Evolutionary conservation across 1,284 basidiomycete genomes (phyloP), one percentile per base, ranked within the genome.

Genomic region (Apiotrichum sp.): DNA sequence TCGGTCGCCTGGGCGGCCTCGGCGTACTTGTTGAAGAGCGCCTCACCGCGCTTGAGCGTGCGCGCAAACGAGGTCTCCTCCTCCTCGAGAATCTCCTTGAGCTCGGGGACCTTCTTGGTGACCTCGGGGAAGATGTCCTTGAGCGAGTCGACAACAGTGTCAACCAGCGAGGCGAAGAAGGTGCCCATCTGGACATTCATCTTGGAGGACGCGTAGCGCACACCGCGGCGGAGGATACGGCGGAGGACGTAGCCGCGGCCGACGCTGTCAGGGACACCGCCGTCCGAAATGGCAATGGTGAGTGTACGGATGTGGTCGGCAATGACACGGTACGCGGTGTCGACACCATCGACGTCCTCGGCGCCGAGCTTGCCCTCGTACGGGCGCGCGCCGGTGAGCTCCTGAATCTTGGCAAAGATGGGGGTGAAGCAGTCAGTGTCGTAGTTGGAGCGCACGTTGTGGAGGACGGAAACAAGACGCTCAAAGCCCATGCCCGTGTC

Each of bases 401-500:
- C 85, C 72, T 90, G 88, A 61, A 98, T 89, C 75, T 83, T 87
- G 48, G 78, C 79, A 71, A 98, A 98, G 59, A 98, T 86, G 7
- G 95, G 93, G 1, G 80, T 75, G 77, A 98, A 98, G 54, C 93
- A 83, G 71, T 98, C 95, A 47, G 95, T 98, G 76, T 98, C 95
- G 78, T 98, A 98, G 78, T 98, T 98, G 53, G 93, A 97, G 35
- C 83, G 81, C 68, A 86, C 89, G 78, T 92, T 84, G 76, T 98
- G 95, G 14, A 98, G 80, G 47, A 89, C 86, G 9, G 93, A 97
- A 39, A 98, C 95, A 35, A 98, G 82, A 58, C 95, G 90, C 77
- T 98, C 95, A 75, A 96, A 98, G 55, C 95, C 95, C 92, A 98
- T 93, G 55, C 95, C 95, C 11, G 95, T 98, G 75, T 98, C 95